Conservation (phyloP, 495 filamentous ascomycete species). For the Cudoniella acicularis region DNA sequence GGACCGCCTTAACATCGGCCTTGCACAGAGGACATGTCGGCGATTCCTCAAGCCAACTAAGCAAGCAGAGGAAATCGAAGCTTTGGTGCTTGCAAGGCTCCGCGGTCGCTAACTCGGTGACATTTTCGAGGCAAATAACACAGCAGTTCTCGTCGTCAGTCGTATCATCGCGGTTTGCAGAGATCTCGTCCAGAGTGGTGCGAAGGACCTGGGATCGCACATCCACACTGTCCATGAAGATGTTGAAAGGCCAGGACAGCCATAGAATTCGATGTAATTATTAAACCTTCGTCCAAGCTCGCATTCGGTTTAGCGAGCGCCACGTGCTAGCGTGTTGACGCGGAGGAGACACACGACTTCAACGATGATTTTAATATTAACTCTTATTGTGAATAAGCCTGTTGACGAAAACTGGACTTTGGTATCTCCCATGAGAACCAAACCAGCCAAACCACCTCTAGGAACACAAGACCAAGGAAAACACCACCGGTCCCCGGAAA, state of each 20-base stretch:
- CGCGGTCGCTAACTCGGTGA: constrained; percentile 68
- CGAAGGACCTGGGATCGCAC: constrained; percentile 41
- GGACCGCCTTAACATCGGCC: constrained; percentile 59
- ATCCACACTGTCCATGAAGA: constrained; percentile 28
- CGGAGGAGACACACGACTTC: too few species aligned
- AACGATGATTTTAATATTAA: too few species aligned
- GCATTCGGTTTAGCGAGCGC: too few species aligned
- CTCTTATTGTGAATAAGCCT: too few species aligned
- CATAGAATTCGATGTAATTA: background rate
- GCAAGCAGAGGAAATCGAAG: constrained; percentile 81
- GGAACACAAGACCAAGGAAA: too few species aligned
- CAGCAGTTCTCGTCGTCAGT: constrained; percentile 42
- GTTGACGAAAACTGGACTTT: too few species aligned
- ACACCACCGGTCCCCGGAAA: too few species aligned
- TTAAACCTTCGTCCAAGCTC: too few species aligned
- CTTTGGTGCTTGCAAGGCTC: constrained; percentile 73
- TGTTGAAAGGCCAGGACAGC: background rate
- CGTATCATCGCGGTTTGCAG: constrained; percentile 21
- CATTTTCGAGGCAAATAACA: constrained; percentile 70
- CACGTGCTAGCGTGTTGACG: too few species aligned
- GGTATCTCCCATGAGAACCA: too few species aligned
- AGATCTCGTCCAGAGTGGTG: constrained; percentile 43
- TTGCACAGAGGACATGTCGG: constrained; percentile 79
- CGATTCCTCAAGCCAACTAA: constrained; percentile 71
- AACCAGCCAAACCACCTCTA: too few species aligned